A percentile compares a stretch with the other conserved stretches of the same genome.
Conservation (phyloP, 352 stramenopile genomes). For the Phytophthora cactorum region DNA sequence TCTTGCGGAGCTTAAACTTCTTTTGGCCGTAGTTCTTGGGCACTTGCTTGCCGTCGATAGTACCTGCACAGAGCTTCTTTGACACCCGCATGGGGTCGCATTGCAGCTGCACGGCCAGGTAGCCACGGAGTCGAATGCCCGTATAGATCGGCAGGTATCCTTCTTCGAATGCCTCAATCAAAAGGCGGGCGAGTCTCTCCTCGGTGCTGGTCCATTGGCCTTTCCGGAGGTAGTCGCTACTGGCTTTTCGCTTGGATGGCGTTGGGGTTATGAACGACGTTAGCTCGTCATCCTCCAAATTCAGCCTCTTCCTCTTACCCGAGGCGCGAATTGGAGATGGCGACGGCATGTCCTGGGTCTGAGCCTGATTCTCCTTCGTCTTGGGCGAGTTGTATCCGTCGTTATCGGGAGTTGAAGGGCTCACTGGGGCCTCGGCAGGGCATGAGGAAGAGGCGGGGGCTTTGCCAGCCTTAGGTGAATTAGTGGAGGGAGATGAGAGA, state of each 20-base stretch:
- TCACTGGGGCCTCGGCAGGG: neutral
- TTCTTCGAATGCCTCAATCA: conserved; percentile 80
- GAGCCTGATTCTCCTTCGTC: conserved; percentile 27
- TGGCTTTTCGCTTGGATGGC: conserved; percentile 55
- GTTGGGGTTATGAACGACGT: conserved; percentile 5
- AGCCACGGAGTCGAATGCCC: conserved; percentile 74
- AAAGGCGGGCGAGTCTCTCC: conserved; percentile 56
- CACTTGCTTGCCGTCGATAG: conserved; percentile 70
- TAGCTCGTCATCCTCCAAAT: conserved; percentile 20
- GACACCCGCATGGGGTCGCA: conserved; percentile 85
- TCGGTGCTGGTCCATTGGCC: conserved; percentile 78
- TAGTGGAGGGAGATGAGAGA: conserved; percentile 2
- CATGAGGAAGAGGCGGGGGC: neutral
- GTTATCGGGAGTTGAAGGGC: conserved; percentile 1
- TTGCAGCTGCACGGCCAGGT: conserved; percentile 77
- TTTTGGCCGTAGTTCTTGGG: conserved; percentile 84
- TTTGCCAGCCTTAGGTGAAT: neutral
- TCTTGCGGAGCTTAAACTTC: conserved; percentile 78
- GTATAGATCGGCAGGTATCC: conserved; percentile 79
- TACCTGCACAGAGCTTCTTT: conserved; percentile 80
- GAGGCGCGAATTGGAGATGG: conserved; percentile 7
- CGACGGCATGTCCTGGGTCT: conserved; percentile 18
- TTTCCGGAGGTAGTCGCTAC: conserved; percentile 73
- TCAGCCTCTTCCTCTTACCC: conserved; percentile 48
- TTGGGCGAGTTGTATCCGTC: conserved; percentile 37